Evolutionary conservation across 176 grass and related monocot genomes (phyloP).

Genomic region (Pontederia crassipes): DNA sequence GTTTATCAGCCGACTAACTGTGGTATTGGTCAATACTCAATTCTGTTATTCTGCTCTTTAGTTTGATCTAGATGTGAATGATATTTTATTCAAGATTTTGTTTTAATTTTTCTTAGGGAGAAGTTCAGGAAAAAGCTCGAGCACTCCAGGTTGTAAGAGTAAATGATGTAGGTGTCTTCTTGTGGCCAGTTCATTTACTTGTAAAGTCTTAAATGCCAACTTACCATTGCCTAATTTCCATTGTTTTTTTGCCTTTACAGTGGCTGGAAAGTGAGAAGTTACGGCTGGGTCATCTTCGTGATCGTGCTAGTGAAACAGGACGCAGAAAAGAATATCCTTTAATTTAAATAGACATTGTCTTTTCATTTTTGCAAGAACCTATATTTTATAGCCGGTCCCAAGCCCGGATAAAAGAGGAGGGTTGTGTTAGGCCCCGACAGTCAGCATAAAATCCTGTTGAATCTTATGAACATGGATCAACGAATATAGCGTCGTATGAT

Average conservation of each 20-base stretch:
- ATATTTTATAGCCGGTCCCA: neutral
- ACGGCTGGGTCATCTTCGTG: conserved; percentile 84
- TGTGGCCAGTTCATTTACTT: neutral
- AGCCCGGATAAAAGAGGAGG: too few species aligned
- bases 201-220: conserved; percentile 6
- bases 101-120: conserved; percentile 53
- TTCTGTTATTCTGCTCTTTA: neutral
- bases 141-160: conserved; percentile 74
- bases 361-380: conserved; percentile 1
- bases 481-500: too few species aligned
- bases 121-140: conserved; percentile 87
- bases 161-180: conserved; percentile 70
- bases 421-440: too few species aligned
- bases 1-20: conserved; percentile 79
- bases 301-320: conserved; percentile 95
- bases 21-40: conserved; percentile 39
- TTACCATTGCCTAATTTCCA: neutral
- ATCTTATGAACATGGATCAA: too few species aligned
- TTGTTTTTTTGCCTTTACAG: conserved; percentile 28
- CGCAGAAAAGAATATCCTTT: conserved; percentile 99
- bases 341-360: conserved; percentile 6
- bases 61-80: neutral
- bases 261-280: conserved; percentile 96
- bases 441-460: too few species aligned
- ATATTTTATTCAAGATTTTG: conserved; percentile 16